Conservation (phyloP, 306 rosid species). For the Trifolium pratense region DNA sequence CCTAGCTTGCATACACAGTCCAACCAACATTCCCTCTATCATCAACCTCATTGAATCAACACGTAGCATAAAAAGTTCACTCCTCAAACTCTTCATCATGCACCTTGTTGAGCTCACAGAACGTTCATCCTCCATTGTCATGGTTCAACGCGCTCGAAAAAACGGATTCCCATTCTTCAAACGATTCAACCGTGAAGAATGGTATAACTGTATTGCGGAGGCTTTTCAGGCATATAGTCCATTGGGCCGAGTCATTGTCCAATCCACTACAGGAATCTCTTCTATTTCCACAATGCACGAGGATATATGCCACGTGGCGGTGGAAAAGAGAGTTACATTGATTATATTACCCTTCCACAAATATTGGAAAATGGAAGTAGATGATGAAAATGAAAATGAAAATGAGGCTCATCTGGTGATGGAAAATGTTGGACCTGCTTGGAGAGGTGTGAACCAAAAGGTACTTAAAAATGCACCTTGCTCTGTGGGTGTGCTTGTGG, state of each 20-base stretch:
- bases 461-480: constrained; percentile 76
- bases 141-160: constrained; percentile 64
- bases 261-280: constrained; percentile 72
- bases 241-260: constrained; percentile 59
- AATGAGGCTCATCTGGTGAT: constrained; percentile 9
- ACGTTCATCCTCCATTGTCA: constrained; percentile 74
- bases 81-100: constrained; percentile 69
- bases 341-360: constrained; percentile 77
- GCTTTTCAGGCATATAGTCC: constrained; percentile 71
- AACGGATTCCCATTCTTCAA: constrained; percentile 81
- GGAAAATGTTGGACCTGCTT: constrained; percentile 64
- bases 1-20: constrained; percentile 77
- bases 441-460: constrained; percentile 77
- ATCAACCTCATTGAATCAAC: constrained; percentile 61
- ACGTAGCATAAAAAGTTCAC: constrained; percentile 53
- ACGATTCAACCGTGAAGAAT: constrained; percentile 42
- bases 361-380: constrained; percentile 52
- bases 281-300: constrained; percentile 72
- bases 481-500: constrained; percentile 73
- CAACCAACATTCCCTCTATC: constrained; percentile 59
- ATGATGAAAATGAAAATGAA: neutral
- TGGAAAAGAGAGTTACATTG: constrained; percentile 68
- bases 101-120: constrained; percentile 83
- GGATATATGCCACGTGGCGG: constrained; percentile 80
- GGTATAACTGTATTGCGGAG: constrained; percentile 54